Evolutionary conservation across 1,139 yeast species (phyloP).

Genomic region (Scheffersomyces insectosa): DNA sequence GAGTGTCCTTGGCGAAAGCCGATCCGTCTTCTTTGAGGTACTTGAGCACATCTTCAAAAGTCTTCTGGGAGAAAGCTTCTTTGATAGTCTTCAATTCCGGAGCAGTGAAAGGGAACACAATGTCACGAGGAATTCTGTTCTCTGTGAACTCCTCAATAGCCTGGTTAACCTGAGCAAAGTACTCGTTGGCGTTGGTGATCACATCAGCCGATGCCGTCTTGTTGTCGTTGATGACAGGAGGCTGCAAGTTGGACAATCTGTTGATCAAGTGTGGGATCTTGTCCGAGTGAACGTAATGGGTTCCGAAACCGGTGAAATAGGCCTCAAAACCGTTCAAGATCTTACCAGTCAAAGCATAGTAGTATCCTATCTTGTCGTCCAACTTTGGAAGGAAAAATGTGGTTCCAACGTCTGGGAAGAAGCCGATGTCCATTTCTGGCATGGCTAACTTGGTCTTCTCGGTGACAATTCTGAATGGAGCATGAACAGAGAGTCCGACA

Average conservation of each 20-base stretch:
- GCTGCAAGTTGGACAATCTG: slow-evolving; percentile 62
- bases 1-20: slow-evolving; percentile 65
- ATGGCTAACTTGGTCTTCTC: slow-evolving; percentile 90
- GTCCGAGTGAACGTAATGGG: slow-evolving; percentile 79
- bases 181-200: slow-evolving; percentile 34
- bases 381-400: slow-evolving; percentile 84
- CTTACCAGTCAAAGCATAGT: slow-evolving; percentile 84
- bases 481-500: slow-evolving; percentile 87
- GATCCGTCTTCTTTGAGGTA: slow-evolving; percentile 58
- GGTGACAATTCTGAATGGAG: slow-evolving; percentile 92
- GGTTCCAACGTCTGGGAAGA: slow-evolving; percentile 95
- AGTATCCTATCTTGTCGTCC: slow-evolving; percentile 81
- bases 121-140: slow-evolving; percentile 64
- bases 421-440: slow-evolving; percentile 98
- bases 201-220: slow-evolving; percentile 24
- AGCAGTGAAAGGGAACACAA: slow-evolving; percentile 57
- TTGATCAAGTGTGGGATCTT: slow-evolving; percentile 61
- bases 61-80: slow-evolving; percentile 57
- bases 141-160: slow-evolving; percentile 77
- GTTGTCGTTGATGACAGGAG: slow-evolving; percentile 36
- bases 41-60: slow-evolving; percentile 63
- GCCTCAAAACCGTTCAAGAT: slow-evolving; percentile 76
- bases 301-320: slow-evolving; percentile 80
- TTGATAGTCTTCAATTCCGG: slow-evolving; percentile 67
- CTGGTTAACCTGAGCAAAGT: slow-evolving; percentile 62